Evolutionary conservation across 1,284 basidiomycete species (phyloP).

Genomic region (Rhodofomes roseus): DNA sequence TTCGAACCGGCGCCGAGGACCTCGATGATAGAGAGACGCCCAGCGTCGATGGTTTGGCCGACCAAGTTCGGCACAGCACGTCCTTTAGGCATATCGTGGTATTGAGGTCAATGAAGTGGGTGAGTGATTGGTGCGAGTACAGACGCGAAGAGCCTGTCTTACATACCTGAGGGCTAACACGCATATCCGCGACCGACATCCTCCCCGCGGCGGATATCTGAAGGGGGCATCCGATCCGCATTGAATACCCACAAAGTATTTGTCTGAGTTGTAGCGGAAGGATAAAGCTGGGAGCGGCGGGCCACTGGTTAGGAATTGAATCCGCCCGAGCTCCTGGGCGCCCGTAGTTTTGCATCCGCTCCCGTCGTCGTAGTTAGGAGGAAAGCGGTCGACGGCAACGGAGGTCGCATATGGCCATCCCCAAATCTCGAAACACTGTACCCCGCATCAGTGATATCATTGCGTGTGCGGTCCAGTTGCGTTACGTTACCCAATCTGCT

Average conservation of each 20-base stretch:
- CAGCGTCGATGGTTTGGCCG: slow-evolving; percentile 71
- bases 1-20: slow-evolving; percentile 90
- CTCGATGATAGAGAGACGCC: slow-evolving; percentile 74
- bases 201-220: not conserved
- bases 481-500: too few species aligned
- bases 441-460: not conserved
- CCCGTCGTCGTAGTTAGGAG: not conserved
- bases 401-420: too few species aligned
- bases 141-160: not conserved
- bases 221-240: not conserved
- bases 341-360: not conserved
- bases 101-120: not conserved
- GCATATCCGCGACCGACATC: not conserved
- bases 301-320: not conserved
- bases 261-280: not conserved
- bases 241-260: not conserved
- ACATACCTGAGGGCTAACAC: not conserved
- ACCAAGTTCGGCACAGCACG: slow-evolving; percentile 27
- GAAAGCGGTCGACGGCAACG: too few species aligned
- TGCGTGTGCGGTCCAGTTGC: too few species aligned
- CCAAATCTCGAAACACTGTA: too few species aligned
- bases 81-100: slow-evolving; percentile 4
- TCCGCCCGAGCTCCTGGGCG: not conserved
- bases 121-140: slow-evolving; percentile 6
- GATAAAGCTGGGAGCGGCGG: not conserved